Evolutionary conservation across 768 basidiomycete genomes (phyloP).

Genomic region (Auricularia heimuer): DNA sequence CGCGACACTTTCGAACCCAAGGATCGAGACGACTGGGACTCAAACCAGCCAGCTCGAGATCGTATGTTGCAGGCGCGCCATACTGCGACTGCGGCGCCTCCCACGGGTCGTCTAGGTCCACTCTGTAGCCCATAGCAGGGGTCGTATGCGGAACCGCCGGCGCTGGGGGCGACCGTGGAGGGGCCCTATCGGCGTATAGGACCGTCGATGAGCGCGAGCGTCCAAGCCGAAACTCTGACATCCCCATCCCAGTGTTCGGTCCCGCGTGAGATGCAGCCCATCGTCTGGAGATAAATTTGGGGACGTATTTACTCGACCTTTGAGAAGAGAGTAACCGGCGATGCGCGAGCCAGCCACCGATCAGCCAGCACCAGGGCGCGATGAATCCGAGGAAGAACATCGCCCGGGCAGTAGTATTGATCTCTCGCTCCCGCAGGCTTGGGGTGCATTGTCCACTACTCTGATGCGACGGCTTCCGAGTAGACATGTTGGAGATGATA

Average conservation of each 20-base stretch:
- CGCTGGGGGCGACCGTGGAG: not conserved
- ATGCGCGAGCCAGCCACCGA: slow-evolving; percentile 64
- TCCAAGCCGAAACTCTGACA: not conserved
- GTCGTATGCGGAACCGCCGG: not conserved
- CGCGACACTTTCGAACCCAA: slow-evolving; percentile 30
- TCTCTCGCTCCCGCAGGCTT: too few species aligned
- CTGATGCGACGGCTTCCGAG: too few species aligned
- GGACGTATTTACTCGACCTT: too few species aligned
- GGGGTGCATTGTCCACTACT: too few species aligned
- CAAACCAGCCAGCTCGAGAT: not conserved
- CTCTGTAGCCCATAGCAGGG: not conserved
- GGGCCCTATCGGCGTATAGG: not conserved
- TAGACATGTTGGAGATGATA: too few species aligned
- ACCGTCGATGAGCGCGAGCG: not conserved
- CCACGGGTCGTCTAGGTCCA: not conserved
- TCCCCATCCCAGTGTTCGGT: not conserved
- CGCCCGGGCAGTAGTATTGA: not conserved
- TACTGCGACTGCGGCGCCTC: not conserved
- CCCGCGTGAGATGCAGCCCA: not conserved
- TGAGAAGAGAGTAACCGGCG: not conserved
- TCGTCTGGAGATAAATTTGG: not conserved
- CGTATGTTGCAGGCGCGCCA: not conserved
- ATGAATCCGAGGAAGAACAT: slow-evolving; percentile 72
- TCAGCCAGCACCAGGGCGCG: slow-evolving; percentile 64
- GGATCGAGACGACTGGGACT: not conserved